Base-by-base conservation (phyloP, 2,329 filamentous ascomycete genomes). In the Venturia oleaginea region DNA sequence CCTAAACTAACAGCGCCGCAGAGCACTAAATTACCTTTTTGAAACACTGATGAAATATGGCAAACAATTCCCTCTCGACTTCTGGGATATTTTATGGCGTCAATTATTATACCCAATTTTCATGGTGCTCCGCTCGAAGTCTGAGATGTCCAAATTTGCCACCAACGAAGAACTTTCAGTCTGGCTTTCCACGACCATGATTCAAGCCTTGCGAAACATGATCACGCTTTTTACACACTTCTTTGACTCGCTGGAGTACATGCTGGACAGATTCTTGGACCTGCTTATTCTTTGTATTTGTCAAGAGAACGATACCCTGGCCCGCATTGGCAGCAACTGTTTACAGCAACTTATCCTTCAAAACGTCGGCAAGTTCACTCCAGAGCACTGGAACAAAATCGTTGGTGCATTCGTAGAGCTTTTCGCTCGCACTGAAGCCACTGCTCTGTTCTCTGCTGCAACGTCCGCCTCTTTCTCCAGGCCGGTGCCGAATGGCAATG, bases 131-230 rank as follows among this genome's bases (percentile, higher is more conserved):
- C 92, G 96, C 69, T 97, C 94, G 22, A 91, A 94, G 68, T 95
- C 93, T 0, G 94, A 99, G 74, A 95, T 97, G 89, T 88, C 88
- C 32, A 97, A 97, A 72, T 92, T 93, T 17, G 84, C 93, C 42
- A 97, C 93, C 71, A 92, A 97, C 71, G 95, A 99, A 76, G 94
- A 99, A 73, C 82, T 97, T 24, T 97, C 94, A 0, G 94, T 99
- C 2, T 99, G 94, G 94, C 82, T 99, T 30, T 97, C 94, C 0
- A 99, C 94, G 0, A 99, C 94, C 10, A 97, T 99, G 91, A 99
- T 99, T 48, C 94, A 99, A 75, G 94, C 94, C 1, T 80, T 99
- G 64, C 88, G 94, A 66, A 97, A 97, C 77, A 96, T 99, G 90
- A 97, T 99, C 70, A 93, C 91, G 0, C 84, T 99, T 30, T 99